A percentile compares a stretch with the other conserved stretches of the same genome.
Evolutionary conservation across 306 rosid species (phyloP).

Genomic region (Lablab purpureus): DNA sequence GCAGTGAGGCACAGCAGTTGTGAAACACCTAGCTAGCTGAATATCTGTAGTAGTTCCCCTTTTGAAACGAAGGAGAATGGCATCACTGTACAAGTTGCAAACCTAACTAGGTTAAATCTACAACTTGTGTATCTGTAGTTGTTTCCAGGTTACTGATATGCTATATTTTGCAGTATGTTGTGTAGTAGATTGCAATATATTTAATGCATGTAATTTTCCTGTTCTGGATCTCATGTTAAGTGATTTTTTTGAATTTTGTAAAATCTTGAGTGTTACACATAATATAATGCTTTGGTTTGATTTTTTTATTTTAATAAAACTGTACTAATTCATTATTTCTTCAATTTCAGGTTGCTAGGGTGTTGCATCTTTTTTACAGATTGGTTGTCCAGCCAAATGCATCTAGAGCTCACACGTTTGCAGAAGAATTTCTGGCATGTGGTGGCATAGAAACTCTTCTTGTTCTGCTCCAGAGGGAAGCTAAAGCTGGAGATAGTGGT

Average conservation of each 20-base stretch:
- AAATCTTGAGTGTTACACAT: constrained; percentile 8
- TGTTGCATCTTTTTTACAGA: constrained; percentile 91
- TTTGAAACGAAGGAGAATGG: too few relatives aligned
- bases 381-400: constrained; percentile 96
- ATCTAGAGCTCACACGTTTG: constrained; percentile 88
- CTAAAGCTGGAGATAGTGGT: constrained; percentile 76
- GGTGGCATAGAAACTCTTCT: constrained; percentile 98
- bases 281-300: constrained; percentile 21
- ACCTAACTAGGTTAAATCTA: too few relatives aligned
- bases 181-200: constrained; percentile 22
- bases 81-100: too few relatives aligned
- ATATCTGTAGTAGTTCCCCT: background rate
- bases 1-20: background rate
- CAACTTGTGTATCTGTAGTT: too few relatives aligned
- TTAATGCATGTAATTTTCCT: constrained; percentile 23
- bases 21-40: constrained; percentile 30
- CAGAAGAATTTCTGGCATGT: constrained; percentile 88
- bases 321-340: constrained; percentile 36
- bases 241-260: constrained; percentile 35
- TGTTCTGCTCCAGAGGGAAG: constrained; percentile 94
- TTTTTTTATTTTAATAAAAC: constrained; percentile 31
- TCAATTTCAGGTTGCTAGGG: constrained; percentile 88
- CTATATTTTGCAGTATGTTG: constrained; percentile 23
- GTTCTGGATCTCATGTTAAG: constrained; percentile 38
- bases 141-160: background rate